Percentiles rank a stretch among this genome's conserved stretches.
These are phyloP conservation scores for Colletotrichum shisoi DNA, from an alignment of 2,329 filamentous ascomycete species.

Conservation along the genomic window DNA sequence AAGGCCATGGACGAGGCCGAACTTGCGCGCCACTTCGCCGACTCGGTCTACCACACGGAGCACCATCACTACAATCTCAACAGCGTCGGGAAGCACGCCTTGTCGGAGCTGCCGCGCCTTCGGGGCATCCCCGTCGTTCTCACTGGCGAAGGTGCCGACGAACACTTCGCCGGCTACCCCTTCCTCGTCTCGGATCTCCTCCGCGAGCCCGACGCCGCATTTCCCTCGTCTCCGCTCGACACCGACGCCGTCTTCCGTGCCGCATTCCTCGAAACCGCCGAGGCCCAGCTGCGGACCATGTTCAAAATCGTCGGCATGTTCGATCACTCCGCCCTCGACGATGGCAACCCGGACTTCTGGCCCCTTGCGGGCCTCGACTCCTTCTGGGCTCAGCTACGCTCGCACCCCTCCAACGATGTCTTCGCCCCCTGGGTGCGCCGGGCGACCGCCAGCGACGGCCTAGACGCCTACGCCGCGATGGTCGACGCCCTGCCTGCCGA, in stretches of 20 bases:
- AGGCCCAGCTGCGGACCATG: too few species aligned
- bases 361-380: not conserved
- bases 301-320: slow-evolving; percentile 2
- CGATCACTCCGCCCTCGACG: slow-evolving; percentile 17
- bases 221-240: too few species aligned
- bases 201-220: slow-evolving; percentile 54
- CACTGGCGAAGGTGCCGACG: slow-evolving; percentile 61
- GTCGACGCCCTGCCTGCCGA: slow-evolving; percentile 27
- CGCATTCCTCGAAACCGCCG: too few species aligned
- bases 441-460: slow-evolving; percentile 5
- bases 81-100: slow-evolving; percentile 58
- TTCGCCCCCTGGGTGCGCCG: slow-evolving; percentile 35
- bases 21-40: slow-evolving; percentile 44
- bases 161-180: slow-evolving; percentile 62
- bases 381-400: not conserved
- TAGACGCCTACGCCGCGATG: slow-evolving; percentile 6
- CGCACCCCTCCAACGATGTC: not conserved
- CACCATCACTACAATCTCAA: slow-evolving; percentile 57
- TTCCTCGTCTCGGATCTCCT: slow-evolving; percentile 57
- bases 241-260: too few species aligned
- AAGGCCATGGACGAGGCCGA: slow-evolving; percentile 39
- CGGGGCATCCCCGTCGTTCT: slow-evolving; percentile 62
- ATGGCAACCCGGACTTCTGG: not conserved
- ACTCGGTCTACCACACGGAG: slow-evolving; percentile 46
- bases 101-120: slow-evolving; percentile 55